These are phyloP conservation scores for Rosa rugosa DNA, from an alignment of 306 rosid genomes.

Conservation along the genomic window DNA sequence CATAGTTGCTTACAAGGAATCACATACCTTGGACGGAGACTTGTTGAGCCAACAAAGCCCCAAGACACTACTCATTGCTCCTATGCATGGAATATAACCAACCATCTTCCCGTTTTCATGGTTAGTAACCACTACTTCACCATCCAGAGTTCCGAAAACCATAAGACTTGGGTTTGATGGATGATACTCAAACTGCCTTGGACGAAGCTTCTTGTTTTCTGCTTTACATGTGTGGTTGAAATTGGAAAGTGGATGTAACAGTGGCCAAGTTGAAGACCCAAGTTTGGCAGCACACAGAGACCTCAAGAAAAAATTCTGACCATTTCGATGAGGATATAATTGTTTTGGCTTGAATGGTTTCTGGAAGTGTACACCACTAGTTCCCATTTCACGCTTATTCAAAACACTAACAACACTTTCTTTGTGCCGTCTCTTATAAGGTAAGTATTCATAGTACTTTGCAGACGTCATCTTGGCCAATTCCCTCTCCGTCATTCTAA, in stretches of 20 bases:
- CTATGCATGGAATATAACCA: conserved; percentile 62
- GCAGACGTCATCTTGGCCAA: conserved; percentile 47
- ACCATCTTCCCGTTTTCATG: conserved; percentile 62
- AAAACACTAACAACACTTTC: conserved; percentile 61
- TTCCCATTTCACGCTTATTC: conserved; percentile 65
- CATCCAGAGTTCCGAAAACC: conserved; percentile 77
- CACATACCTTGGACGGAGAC: conserved; percentile 68
- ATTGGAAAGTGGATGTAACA: conserved; percentile 48
- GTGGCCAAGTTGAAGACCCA: conserved; percentile 77
- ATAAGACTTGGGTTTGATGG: conserved; percentile 70
- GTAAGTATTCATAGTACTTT: conserved; percentile 61
- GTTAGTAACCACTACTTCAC: conserved; percentile 71
- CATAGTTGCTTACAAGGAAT: not conserved
- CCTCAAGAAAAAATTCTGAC: conserved; percentile 56
- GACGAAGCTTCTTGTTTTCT: conserved; percentile 53
- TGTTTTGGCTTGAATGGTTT: conserved; percentile 30
- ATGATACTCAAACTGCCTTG: conserved; percentile 83
- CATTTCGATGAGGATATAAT: conserved; percentile 37
- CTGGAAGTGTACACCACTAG: conserved; percentile 33
- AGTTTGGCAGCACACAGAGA: conserved; percentile 76
- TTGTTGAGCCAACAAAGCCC: conserved; percentile 86
- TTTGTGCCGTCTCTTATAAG: conserved; percentile 58
- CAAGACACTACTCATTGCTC: conserved; percentile 71
- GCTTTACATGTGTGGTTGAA: conserved; percentile 29
- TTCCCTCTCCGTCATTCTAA: conserved; percentile 52